A percentile compares a stretch with the other conserved stretches of the same genome.
phyloP scores from a whole-genome alignment of 768 basidiomycete genomes.

The Amanita subjunquillea region DNA sequence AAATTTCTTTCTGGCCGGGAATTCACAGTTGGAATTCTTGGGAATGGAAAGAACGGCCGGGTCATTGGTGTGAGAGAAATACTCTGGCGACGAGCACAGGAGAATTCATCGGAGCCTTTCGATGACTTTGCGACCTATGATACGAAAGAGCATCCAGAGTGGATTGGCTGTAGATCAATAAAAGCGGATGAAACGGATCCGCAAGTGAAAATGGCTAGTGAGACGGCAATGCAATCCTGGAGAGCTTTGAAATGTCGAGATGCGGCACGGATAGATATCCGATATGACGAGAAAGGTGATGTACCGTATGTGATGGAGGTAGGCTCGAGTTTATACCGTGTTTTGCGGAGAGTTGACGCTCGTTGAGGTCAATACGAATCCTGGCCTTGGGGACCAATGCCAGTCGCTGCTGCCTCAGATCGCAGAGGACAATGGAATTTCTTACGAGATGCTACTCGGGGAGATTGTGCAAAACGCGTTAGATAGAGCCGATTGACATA shows the following conservation, averaged over 20 bases:
- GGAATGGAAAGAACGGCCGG: slow-evolving; percentile 12
- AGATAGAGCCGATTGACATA: neutral
- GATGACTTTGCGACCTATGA: neutral
- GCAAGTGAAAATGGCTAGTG: slow-evolving; percentile 10
- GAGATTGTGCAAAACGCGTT: neutral
- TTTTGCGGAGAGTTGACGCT: neutral
- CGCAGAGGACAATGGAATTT: neutral
- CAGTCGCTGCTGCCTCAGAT: neutral
- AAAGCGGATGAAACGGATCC: neutral
- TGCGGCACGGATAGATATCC: neutral
- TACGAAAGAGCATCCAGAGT: neutral
- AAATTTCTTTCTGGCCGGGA: slow-evolving; percentile 15
- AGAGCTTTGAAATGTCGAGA: neutral
- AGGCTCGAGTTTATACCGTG: neutral
- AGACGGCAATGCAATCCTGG: slow-evolving; percentile 1
- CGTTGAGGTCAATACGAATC: neutral
- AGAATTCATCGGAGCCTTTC: neutral
- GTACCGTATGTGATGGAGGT: neutral
- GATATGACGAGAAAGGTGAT: neutral
- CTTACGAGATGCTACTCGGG: neutral
- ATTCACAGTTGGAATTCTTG: slow-evolving; percentile 16
- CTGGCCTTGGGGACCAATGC: neutral
- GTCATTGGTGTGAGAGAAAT: slow-evolving; percentile 10
- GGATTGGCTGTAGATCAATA: neutral
- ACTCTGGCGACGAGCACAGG: neutral